phyloP scores from a whole-genome alignment of 805 yeast species.

The Diddensiella santjacobensis region DNA sequence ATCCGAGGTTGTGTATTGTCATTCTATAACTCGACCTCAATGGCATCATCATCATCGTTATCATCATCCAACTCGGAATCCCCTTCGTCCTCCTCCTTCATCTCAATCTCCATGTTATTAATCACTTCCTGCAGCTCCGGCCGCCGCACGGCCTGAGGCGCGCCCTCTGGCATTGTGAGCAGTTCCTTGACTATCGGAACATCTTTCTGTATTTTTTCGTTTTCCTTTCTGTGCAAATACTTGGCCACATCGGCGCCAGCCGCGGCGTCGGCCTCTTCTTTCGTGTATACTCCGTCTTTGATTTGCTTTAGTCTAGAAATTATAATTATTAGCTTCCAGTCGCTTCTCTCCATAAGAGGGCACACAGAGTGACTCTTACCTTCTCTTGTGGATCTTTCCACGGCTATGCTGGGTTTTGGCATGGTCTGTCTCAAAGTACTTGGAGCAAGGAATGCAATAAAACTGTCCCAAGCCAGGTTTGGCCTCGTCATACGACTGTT shows the following conservation, averaged over 20 bases:
- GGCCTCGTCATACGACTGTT: constrained; percentile 84
- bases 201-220: constrained; percentile 23
- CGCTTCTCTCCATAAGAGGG: too few species aligned
- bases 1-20: neutral
- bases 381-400: constrained; percentile 79
- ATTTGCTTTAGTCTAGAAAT: constrained; percentile 61
- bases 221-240: constrained; percentile 50
- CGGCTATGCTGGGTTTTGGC: constrained; percentile 71
- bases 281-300: constrained; percentile 76
- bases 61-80: neutral
- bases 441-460: constrained; percentile 92
- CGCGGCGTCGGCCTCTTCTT: constrained; percentile 87
- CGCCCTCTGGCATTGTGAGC: constrained; percentile 6
- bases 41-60: neutral
- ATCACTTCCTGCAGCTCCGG: neutral
- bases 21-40: constrained; percentile 1
- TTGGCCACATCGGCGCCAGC: constrained; percentile 70
- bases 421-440: constrained; percentile 74
- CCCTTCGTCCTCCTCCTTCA: constrained; percentile 5
- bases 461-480: constrained; percentile 93
- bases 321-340: too few species aligned
- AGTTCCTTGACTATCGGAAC: constrained; percentile 11
- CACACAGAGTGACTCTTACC: too few species aligned
- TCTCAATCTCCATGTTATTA: neutral
- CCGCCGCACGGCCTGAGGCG: neutral